phyloP scores from a whole-genome alignment of 2,329 filamentous ascomycete species.

The Lachnellula arida region DNA sequence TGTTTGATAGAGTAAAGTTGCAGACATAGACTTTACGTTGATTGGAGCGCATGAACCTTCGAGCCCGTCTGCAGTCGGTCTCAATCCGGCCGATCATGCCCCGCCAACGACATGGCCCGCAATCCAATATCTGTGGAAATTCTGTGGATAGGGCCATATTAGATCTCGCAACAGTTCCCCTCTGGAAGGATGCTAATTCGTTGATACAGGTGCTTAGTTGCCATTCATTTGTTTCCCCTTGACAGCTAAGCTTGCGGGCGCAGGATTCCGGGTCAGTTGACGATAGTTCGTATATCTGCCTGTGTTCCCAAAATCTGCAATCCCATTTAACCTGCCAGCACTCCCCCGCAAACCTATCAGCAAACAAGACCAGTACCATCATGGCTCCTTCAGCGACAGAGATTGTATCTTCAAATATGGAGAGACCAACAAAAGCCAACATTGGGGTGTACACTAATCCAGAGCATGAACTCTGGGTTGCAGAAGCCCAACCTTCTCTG shows the following conservation, averaged over 20 bases:
- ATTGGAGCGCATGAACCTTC: conserved; percentile 13
- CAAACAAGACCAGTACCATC: not conserved
- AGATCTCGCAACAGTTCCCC: not conserved
- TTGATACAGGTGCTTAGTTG: not conserved
- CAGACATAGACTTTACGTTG: not conserved
- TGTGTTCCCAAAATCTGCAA: not conserved
- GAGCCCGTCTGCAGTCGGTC: conserved; percentile 2
- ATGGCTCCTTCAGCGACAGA: conserved; percentile 29
- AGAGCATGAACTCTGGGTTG: conserved; percentile 85
- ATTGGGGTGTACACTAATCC: conserved; percentile 97
- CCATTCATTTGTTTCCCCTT: not conserved
- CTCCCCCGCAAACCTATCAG: not conserved
- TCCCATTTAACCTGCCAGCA: not conserved
- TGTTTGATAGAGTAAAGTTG: not conserved
- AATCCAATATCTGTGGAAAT: not conserved
- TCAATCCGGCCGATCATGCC: conserved; percentile 5
- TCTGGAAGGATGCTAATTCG: not conserved
- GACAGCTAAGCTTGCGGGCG: not conserved
- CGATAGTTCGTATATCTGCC: not conserved
- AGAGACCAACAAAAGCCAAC: conserved; percentile 63
- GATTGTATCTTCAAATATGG: conserved; percentile 16
- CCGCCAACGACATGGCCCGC: not conserved
- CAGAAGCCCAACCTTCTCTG: conserved; percentile 67
- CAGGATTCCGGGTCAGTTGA: not conserved
- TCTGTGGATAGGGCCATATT: not conserved